phyloP scores from a whole-genome alignment of 257 asterid genomes.

The Solanum arcanum region DNA sequence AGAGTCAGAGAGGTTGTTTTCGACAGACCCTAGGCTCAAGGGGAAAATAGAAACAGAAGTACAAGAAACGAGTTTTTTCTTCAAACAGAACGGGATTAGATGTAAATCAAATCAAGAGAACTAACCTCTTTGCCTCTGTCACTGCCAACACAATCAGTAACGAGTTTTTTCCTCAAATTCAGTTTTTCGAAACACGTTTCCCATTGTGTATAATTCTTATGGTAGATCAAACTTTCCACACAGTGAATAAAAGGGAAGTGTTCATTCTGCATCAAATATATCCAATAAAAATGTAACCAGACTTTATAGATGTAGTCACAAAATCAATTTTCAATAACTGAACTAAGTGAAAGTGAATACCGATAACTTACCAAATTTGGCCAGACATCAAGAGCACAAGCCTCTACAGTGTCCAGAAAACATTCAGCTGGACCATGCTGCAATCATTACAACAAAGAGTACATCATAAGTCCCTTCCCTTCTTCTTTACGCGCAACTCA shows the following conservation, averaged over 20 bases:
- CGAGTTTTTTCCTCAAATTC: conserved; percentile 57
- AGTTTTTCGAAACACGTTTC: conserved; percentile 63
- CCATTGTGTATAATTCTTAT: conserved; percentile 57
- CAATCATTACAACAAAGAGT: conserved; percentile 5
- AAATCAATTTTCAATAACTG: neutral
- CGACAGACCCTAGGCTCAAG: neutral
- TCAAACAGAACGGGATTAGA: neutral
- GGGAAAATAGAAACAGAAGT: neutral
- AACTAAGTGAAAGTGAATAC: neutral
- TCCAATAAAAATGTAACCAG: neutral
- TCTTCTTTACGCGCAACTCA: neutral
- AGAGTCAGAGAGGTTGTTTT: neutral
- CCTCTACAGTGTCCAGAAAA: conserved; percentile 70
- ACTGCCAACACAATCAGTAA: conserved; percentile 34
- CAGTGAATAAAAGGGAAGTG: conserved; percentile 79
- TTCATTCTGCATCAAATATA: conserved; percentile 44
- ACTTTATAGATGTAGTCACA: neutral
- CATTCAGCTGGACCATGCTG: conserved; percentile 85
- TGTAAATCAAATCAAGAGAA: neutral
- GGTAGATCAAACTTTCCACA: conserved; percentile 57
- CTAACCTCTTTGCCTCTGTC: conserved; percentile 67
- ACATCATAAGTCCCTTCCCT: neutral
- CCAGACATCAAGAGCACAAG: conserved; percentile 86
- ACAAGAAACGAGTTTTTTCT: too few species aligned
- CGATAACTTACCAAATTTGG: conserved; percentile 68